Conservation (phyloP, 2,329 filamentous ascomycete genomes). For the Aureobasidium sp. region DNA sequence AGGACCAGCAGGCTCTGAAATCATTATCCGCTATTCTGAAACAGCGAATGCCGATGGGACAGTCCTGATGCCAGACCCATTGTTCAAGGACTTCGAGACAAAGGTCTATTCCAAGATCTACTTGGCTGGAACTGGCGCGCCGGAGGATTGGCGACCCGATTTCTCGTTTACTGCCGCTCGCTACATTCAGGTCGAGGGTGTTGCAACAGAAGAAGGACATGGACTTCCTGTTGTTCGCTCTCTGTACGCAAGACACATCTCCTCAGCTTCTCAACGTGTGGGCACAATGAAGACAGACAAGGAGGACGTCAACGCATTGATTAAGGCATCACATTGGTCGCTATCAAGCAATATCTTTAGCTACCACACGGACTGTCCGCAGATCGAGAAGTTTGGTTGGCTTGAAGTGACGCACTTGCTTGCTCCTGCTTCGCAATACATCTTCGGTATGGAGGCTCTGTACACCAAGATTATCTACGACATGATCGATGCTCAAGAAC, state of each 20-base stretch:
- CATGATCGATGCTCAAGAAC: conserved; percentile 41
- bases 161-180: conserved; percentile 38
- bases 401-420: conserved; percentile 43
- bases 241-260: conserved; percentile 33
- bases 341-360: conserved; percentile 39
- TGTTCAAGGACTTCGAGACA: conserved; percentile 33
- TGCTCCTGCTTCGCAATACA: conserved; percentile 40
- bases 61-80: conserved; percentile 37
- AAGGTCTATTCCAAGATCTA: conserved; percentile 35
- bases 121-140: conserved; percentile 24
- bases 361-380: conserved; percentile 42
- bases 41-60: conserved; percentile 27
- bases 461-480: conserved; percentile 44
- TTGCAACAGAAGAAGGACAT: conserved; percentile 22
- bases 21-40: conserved; percentile 29
- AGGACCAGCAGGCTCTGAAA: conserved; percentile 25
- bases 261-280: conserved; percentile 32
- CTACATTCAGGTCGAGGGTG: conserved; percentile 38
- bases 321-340: conserved; percentile 41
- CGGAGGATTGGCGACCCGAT: conserved; percentile 34
- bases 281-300: conserved; percentile 35
- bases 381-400: conserved; percentile 44
- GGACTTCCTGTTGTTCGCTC: conserved; percentile 31
- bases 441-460: conserved; percentile 41
- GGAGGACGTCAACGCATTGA: conserved; percentile 35